Evolutionary conservation across 305 asterid genomes (phyloP).

Genomic region (Coffea humblotiana): DNA sequence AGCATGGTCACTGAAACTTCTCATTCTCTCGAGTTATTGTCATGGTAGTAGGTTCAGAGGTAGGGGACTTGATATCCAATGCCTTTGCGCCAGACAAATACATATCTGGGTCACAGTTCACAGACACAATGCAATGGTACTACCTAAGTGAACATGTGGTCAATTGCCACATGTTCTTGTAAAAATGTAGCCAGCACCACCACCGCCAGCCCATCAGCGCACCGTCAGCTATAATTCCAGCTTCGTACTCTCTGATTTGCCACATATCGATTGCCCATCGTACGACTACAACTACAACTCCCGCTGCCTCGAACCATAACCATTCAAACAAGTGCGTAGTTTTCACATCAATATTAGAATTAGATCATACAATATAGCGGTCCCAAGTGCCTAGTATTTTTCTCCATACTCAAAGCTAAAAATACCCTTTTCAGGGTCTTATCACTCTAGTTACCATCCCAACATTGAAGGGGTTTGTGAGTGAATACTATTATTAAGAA

Average conservation of each 20-base stretch:
- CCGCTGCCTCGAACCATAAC: not conserved
- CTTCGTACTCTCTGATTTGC: not conserved
- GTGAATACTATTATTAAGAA: no score
- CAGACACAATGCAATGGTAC: not conserved
- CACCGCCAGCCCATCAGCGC: not conserved
- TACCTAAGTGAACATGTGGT: not conserved
- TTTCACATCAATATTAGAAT: no score
- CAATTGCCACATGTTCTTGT: not conserved
- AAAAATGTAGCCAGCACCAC: not conserved
- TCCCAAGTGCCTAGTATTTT: no score
- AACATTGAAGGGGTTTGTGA: not conserved
- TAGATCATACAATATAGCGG: no score
- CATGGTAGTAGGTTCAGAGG: no score
- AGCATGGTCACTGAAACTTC: no score
- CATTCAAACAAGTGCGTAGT: not conserved
- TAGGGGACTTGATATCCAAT: no score
- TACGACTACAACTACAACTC: not conserved
- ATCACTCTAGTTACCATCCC: not conserved
- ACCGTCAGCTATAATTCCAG: not conserved
- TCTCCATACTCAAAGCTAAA: no score
- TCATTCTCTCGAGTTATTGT: no score
- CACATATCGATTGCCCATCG: not conserved
- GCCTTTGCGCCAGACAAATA: not conserved
- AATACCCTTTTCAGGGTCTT: no score
- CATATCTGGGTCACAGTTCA: not conserved